A percentile compares a stretch with the other conserved stretches of the same genome.
These are phyloP conservation scores for Tolypocladium amazonense DNA, from an alignment of 2,329 filamentous ascomycete genomes.

Conservation along the genomic window DNA sequence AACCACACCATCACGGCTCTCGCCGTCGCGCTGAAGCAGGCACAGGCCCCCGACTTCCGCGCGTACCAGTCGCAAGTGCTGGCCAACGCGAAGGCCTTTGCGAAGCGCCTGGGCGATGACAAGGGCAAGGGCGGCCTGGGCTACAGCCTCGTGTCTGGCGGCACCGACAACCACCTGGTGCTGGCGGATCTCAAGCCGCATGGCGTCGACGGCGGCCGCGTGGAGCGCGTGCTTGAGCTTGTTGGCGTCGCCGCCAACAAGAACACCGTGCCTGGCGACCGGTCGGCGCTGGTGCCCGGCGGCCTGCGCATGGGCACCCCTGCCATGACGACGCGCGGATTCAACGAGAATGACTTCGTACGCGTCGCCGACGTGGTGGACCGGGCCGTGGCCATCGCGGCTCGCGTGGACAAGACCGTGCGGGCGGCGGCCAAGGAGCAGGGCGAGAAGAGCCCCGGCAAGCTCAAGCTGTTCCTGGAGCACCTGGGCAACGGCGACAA, in stretches of 20 bases:
- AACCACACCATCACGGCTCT: slow-evolving; percentile 98
- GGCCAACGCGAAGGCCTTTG: slow-evolving; percentile 82
- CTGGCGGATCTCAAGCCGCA: slow-evolving; percentile 86
- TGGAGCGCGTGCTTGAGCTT: slow-evolving; percentile 82
- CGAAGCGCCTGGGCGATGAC: slow-evolving; percentile 50
- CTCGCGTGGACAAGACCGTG: slow-evolving; percentile 63
- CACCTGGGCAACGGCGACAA: slow-evolving; percentile 57
- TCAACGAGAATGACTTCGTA: slow-evolving; percentile 78
- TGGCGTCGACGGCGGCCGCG: slow-evolving; percentile 75
- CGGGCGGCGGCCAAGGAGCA: slow-evolving; percentile 57
- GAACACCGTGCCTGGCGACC: slow-evolving; percentile 95
- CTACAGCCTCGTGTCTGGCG: slow-evolving; percentile 84
- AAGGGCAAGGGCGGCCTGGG: slow-evolving; percentile 70
- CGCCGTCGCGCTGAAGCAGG: slow-evolving; percentile 89
- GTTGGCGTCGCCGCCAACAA: slow-evolving; percentile 98
- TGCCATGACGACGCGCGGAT: slow-evolving; percentile 96
- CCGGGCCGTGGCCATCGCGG: slow-evolving; percentile 68
- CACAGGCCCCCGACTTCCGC: slow-evolving; percentile 79
- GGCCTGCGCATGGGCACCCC: slow-evolving; percentile 91
- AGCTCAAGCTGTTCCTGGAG: slow-evolving; percentile 57
- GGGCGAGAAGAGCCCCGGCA: slow-evolving; percentile 53
- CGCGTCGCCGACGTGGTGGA: slow-evolving; percentile 80
- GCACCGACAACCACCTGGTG: slow-evolving; percentile 96
- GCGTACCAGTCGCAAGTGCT: slow-evolving; percentile 87
- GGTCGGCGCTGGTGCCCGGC: slow-evolving; percentile 84